Conservation (phyloP, 2,329 filamentous ascomycete species). For the Fusarium falciforme region DNA sequence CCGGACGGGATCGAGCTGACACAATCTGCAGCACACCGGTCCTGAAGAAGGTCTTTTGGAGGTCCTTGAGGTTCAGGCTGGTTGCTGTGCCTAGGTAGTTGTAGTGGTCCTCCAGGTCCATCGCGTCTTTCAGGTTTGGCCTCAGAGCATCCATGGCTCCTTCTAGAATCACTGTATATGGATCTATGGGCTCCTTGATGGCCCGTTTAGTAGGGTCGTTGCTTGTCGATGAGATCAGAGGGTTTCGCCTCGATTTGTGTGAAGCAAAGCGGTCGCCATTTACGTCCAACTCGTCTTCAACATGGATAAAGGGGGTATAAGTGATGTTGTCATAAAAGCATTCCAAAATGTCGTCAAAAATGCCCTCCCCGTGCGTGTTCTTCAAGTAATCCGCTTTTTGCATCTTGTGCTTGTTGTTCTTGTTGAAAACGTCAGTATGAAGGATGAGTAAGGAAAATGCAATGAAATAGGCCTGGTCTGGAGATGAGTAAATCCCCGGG, state of each 20-base stretch:
- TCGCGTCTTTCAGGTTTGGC: constrained; percentile 90
- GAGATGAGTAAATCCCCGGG: constrained; percentile 89
- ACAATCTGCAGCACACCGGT: constrained; percentile 95
- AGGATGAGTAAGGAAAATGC: constrained; percentile 96
- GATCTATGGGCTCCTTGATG: constrained; percentile 88
- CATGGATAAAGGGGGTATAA: constrained; percentile 98
- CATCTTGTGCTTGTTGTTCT: constrained; percentile 99
- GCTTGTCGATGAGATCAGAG: constrained; percentile 73
- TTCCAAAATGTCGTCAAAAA: constrained; percentile 92
- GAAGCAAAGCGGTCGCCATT: constrained; percentile 79
- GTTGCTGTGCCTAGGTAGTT: constrained; percentile 82
- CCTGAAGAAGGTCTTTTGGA: constrained; percentile 90
- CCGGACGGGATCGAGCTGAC: constrained; percentile 90
- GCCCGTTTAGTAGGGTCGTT: constrained; percentile 66
- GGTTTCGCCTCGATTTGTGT: constrained; percentile 77
- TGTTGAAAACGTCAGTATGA: constrained; percentile 99
- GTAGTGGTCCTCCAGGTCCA: constrained; percentile 92
- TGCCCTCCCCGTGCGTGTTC: constrained; percentile 90
- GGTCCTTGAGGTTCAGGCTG: constrained; percentile 80
- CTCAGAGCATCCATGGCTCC: constrained; percentile 84
- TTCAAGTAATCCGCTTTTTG: constrained; percentile 95
- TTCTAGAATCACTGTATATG: constrained; percentile 94
- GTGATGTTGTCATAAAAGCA: constrained; percentile 99
- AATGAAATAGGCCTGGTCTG: constrained; percentile 98
- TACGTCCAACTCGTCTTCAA: constrained; percentile 89